Base-by-base conservation (phyloP, 176 grass and related monocot genomes). In the Bolboschoenus planiculmis region DNA sequence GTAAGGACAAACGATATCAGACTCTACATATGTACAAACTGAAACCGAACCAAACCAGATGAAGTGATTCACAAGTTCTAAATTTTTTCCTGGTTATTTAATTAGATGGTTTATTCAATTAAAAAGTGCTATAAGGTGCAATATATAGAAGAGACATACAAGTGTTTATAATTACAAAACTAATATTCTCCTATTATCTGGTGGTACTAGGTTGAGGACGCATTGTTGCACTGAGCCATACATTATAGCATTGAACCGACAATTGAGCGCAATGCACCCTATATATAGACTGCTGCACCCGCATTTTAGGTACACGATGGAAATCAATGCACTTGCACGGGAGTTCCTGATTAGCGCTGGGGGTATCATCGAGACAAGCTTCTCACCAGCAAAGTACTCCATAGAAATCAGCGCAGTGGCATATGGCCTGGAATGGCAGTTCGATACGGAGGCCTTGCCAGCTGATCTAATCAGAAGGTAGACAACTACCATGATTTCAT, bases 361-460 rank as follows among this genome's bases (percentile, higher is more conserved):
- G 0, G 93, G 93, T 7, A 16, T 91, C 83, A 93, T 97, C 20
- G 93, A 93, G 81, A 57, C 3, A 2, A 56, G 37, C 15, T 97
- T 93, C 80, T 42, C 59, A 23, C 91, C 89, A 8, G 62, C 56
- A 11, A 89, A 83, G 83, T 84, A 91, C 62, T 62, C 63, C 35
- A 71, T 89, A 40, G 89, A 91, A 87, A 71, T 97, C 78, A 88
- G 88, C 57, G 89, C 91, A 0, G 85, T n/a, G 23, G 78, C 84
- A 2, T 97, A 97, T 16, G 64, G 34, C 14, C 37, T 51, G 11
- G 20, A 60, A 21, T 97, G 93, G 93, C 73, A 27, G n/a, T 97
- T 97, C n/a, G 89, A 97, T 76, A 91, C 72, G 87, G 93, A 97
- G 78, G 93, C 87, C 7, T 86, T 97, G 20, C 93, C 93, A 3